Evolutionary conservation across 805 yeast genomes (phyloP).

Genomic region (Pachysolen tannophilus): DNA sequence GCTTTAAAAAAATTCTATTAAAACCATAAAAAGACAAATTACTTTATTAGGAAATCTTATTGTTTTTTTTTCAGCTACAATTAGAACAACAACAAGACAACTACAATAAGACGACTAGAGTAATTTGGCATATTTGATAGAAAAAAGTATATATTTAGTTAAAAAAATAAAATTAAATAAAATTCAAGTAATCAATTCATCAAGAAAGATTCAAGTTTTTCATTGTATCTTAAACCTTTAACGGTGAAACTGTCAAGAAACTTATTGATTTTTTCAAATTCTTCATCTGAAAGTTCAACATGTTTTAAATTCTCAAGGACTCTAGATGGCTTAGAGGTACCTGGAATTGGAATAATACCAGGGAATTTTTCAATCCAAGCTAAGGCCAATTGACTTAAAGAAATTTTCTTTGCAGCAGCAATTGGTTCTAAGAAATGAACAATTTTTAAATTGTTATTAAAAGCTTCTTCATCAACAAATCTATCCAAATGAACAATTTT

Average conservation of each 20-base stretch:
- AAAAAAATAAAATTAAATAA: not conserved
- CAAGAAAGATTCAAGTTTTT: constrained; percentile 9
- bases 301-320: constrained; percentile 47
- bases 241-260: constrained; percentile 35
- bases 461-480: constrained; percentile 45
- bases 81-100: not conserved
- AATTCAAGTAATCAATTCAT: constrained; percentile 7
- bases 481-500: constrained; percentile 33
- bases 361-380: constrained; percentile 51
- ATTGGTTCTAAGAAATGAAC: constrained; percentile 40
- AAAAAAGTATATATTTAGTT: not conserved
- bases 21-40: too few species aligned
- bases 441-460: constrained; percentile 41
- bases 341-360: constrained; percentile 73
- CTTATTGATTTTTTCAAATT: constrained; percentile 43
- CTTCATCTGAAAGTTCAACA: constrained; percentile 43
- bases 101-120: not conserved
- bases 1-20: too few species aligned
- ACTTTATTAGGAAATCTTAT: too few species aligned
- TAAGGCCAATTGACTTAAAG: constrained; percentile 63
- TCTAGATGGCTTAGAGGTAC: constrained; percentile 54
- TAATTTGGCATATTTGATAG: not conserved
- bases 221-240: constrained; percentile 34
- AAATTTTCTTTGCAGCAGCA: constrained; percentile 36
- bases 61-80: not conserved